Percentiles rank a stretch among this genome's conserved stretches.
Conservation (phyloP, 1,284 basidiomycete genomes). For the Trichosporon faecale region DNA sequence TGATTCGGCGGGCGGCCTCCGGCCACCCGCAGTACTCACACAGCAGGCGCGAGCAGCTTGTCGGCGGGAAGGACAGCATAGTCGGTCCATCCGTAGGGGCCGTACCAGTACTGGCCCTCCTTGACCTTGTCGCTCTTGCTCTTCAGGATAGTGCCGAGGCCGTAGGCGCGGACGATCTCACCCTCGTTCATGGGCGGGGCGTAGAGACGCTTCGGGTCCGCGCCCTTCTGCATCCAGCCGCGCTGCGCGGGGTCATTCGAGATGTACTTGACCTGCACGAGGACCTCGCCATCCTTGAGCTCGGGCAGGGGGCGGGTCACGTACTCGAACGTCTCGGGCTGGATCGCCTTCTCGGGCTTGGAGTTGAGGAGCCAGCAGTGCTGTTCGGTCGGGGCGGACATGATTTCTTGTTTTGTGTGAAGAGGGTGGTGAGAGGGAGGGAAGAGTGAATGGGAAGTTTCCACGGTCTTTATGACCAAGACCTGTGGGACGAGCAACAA, state of each 20-base stretch:
- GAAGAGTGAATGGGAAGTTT: not conserved
- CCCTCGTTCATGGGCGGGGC: conserved; percentile 31
- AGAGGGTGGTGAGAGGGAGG: not conserved
- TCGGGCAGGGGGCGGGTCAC: conserved; percentile 28
- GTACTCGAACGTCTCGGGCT: conserved; percentile 33
- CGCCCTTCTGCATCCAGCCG: conserved; percentile 35
- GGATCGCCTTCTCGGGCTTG: conserved; percentile 30
- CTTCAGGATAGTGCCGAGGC: conserved; percentile 32
- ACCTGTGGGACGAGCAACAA: not conserved
- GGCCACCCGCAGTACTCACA: conserved; percentile 13
- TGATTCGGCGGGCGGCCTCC: too few relatives aligned
- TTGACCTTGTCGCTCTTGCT: conserved; percentile 31
- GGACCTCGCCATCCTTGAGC: conserved; percentile 38
- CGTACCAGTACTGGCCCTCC: conserved; percentile 34
- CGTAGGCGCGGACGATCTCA: conserved; percentile 29
- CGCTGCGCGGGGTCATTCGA: conserved; percentile 47
- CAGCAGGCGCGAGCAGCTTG: conserved; percentile 14
- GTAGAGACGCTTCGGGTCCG: conserved; percentile 34
- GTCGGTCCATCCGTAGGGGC: conserved; percentile 37
- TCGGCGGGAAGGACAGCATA: conserved; percentile 32
- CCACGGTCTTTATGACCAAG: not conserved
- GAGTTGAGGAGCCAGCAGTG: conserved; percentile 34
- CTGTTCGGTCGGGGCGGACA: conserved; percentile 27
- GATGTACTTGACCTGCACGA: conserved; percentile 34
- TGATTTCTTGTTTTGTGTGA: not conserved